phyloP scores from a whole-genome alignment of 192 early-diverging fungal species.

The Umbelopsis sp. region DNA sequence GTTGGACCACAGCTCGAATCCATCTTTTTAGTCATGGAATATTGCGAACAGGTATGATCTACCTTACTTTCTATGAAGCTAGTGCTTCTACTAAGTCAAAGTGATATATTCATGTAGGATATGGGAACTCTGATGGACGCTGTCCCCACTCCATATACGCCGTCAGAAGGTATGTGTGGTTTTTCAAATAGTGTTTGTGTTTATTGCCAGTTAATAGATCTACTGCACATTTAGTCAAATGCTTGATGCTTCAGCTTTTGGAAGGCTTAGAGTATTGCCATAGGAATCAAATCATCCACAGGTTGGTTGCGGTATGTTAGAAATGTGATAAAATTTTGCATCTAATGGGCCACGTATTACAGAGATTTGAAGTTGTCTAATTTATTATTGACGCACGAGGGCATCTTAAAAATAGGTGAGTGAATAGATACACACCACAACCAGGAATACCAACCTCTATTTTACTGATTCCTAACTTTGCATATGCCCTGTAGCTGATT shows the following conservation, averaged over 20 bases:
- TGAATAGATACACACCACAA: not conserved
- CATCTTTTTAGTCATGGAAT: slow-evolving; percentile 92
- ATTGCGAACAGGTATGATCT: slow-evolving; percentile 73
- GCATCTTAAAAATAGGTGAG: slow-evolving; percentile 75
- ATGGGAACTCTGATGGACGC: slow-evolving; percentile 56
- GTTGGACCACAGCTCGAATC: slow-evolving; percentile 65
- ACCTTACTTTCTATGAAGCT: too few relatives aligned
- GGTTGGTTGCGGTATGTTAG: not conserved
- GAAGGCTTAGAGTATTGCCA: slow-evolving; percentile 73
- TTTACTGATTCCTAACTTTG: not conserved
- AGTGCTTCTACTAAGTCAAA: not conserved
- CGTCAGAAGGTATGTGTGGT: slow-evolving; percentile 51
- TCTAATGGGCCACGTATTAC: slow-evolving; percentile 6
- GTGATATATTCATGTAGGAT: slow-evolving; percentile 36
- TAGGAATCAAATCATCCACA: slow-evolving; percentile 59
- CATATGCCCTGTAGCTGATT: slow-evolving; percentile 58
- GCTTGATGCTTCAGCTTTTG: slow-evolving; percentile 74
- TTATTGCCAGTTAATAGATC: not conserved
- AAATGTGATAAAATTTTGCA: not conserved
- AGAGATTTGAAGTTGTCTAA: slow-evolving; percentile 83
- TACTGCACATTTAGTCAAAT: slow-evolving; percentile 54
- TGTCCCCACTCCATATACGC: slow-evolving; percentile 55
- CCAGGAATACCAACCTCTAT: not conserved
- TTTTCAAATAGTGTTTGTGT: not conserved
- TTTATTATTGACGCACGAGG: slow-evolving; percentile 63